Conservation (phyloP, 371 early-diverging fungal genomes). For the Syncephalastrum contaminatum region DNA sequence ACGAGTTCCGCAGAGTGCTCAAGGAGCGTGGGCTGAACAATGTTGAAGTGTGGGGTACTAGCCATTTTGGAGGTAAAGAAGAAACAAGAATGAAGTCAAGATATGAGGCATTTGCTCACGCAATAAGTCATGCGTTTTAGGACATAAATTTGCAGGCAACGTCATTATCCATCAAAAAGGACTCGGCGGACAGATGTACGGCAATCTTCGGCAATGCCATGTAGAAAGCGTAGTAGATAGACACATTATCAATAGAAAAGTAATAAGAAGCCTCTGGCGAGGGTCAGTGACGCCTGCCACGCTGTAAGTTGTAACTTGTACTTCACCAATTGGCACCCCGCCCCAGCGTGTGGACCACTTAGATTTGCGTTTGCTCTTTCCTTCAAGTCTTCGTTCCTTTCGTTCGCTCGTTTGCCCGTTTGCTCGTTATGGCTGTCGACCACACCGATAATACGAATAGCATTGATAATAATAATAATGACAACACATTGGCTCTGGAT, state of each 20-base stretch:
- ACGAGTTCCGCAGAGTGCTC: slow-evolving; percentile 34
- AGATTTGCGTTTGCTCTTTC: too few relatives aligned
- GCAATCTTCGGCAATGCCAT: slow-evolving; percentile 51
- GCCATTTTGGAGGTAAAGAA: slow-evolving; percentile 48
- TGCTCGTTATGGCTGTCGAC: too few relatives aligned
- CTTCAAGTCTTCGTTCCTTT: too few relatives aligned
- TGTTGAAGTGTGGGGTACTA: slow-evolving; percentile 44
- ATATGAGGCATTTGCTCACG: too few relatives aligned
- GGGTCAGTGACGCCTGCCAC: slow-evolving; percentile 33
- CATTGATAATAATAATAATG: too few relatives aligned
- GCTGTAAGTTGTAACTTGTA: too few relatives aligned
- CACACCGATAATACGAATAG: too few relatives aligned
- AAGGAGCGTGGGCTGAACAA: slow-evolving; percentile 24
- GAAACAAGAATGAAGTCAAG: neutral
- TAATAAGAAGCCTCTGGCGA: slow-evolving; percentile 47
- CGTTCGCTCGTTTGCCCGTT: too few relatives aligned
- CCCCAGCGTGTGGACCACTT: too few relatives aligned
- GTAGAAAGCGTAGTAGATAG: slow-evolving; percentile 42
- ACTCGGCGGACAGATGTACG: slow-evolving; percentile 49
- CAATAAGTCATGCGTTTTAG: slow-evolving; percentile 11
- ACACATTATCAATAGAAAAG: slow-evolving; percentile 40
- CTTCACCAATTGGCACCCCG: too few relatives aligned
- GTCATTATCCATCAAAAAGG: slow-evolving; percentile 46
- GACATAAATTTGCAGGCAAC: slow-evolving; percentile 54
- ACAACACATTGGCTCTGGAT: too few relatives aligned